A percentile compares a stretch with the other conserved stretches of the same genome.
These are phyloP conservation scores for Gymnopus androsaceus DNA, from an alignment of 1,284 basidiomycete species.

Conservation along the genomic window DNA sequence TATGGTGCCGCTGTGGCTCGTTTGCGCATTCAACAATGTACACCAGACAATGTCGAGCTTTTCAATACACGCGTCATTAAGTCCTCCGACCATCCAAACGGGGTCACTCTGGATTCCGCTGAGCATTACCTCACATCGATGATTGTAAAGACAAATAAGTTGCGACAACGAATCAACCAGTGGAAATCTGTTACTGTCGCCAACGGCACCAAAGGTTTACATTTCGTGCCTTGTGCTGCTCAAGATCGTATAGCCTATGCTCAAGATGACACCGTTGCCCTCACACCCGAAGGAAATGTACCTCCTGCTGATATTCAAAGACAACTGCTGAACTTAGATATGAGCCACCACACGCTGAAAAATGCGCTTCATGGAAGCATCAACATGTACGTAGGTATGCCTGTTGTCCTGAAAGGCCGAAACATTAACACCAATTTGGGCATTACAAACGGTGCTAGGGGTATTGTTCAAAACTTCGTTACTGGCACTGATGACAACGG, in stretches of 20 bases:
- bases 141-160: conserved; percentile 20
- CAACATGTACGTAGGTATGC: conserved; percentile 29
- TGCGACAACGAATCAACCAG: conserved; percentile 18
- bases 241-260: neutral
- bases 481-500: neutral
- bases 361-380: conserved; percentile 18
- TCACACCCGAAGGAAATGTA: neutral
- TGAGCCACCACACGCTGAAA: neutral
- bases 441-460: conserved; percentile 31
- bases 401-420: conserved; percentile 25
- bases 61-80: conserved; percentile 3
- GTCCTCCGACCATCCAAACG: neutral
- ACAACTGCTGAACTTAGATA: conserved; percentile 8
- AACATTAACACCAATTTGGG: conserved; percentile 33
- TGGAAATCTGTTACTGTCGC: too few species aligned
- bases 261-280: neutral
- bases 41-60: neutral
- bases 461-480: neutral
- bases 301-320: neutral
- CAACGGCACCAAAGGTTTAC: too few species aligned
- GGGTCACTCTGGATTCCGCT: neutral
- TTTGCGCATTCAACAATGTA: neutral
- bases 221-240: neutral
- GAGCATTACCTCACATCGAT: neutral
- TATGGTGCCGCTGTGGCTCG: neutral